Conservation (phyloP, 345 rosid genomes). For the Populus nigra region DNA sequence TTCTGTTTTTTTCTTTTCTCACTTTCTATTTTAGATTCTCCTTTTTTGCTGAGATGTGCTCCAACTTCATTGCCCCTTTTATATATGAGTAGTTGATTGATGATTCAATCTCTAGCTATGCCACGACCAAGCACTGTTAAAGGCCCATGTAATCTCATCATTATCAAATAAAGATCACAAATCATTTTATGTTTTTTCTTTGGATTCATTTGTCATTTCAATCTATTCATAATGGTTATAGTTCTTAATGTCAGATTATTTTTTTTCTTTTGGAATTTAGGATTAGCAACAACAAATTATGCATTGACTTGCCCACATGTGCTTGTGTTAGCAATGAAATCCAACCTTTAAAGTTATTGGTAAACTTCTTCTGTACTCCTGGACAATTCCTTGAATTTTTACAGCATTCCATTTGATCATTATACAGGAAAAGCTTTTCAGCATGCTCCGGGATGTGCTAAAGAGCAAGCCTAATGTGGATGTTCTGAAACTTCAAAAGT, state of each 20-base stretch:
- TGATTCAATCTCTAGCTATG: neutral
- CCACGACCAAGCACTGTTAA: too few relatives aligned
- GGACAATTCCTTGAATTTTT: neutral
- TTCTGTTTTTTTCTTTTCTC: neutral
- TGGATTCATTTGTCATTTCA: too few relatives aligned
- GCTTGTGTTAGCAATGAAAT: too few relatives aligned
- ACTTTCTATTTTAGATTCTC: neutral
- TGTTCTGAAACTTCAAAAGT: conserved; percentile 86
- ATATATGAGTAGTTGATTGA: neutral
- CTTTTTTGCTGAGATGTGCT: neutral
- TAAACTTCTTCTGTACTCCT: neutral
- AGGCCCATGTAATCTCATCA: too few relatives aligned
- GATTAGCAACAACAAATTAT: neutral
- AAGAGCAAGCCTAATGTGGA: conserved; percentile 66
- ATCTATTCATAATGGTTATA: neutral
- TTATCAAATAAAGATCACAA: too few relatives aligned
- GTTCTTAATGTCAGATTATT: neutral
- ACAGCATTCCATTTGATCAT: conserved; percentile 3
- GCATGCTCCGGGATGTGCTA: conserved; percentile 78
- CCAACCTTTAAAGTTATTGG: neutral
- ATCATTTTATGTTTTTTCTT: too few relatives aligned
- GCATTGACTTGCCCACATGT: too few relatives aligned
- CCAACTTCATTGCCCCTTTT: neutral
- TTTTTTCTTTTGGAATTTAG: neutral
- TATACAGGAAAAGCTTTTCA: conserved; percentile 84